Evolutionary conservation across 257 asterid species (phyloP).

Genomic region (Fraxinus anomala): DNA sequence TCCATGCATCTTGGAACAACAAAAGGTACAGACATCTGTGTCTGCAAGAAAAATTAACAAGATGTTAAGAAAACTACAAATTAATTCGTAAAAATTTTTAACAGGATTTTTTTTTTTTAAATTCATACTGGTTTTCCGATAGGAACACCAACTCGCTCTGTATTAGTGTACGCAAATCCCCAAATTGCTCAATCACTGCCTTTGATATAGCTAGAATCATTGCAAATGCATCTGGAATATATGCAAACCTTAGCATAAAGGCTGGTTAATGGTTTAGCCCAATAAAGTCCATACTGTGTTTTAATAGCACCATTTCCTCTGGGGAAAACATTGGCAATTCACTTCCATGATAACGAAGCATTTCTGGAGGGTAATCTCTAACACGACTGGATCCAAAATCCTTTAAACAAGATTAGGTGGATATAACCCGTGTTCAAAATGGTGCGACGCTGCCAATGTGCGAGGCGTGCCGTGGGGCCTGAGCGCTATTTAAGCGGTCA

Average conservation of each 20-base stretch:
- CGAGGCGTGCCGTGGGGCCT: too few species aligned
- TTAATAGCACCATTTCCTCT: conserved; percentile 46
- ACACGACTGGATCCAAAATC: conserved; percentile 61
- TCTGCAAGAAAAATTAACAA: conserved; percentile 36
- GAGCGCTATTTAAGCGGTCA: too few species aligned
- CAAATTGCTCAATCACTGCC: conserved; percentile 57
- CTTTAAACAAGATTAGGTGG: conserved; percentile 29
- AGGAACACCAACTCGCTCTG: conserved; percentile 51
- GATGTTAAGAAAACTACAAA: background rate
- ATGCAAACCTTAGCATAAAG: conserved; percentile 69
- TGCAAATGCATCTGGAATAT: conserved; percentile 48
- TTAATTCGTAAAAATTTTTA: background rate
- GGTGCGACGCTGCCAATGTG: too few species aligned
- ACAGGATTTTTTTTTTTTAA: background rate
- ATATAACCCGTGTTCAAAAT: too few species aligned
- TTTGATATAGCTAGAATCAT: conserved; percentile 35
- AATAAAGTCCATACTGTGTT: conserved; percentile 58
- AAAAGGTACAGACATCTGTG: conserved; percentile 42
- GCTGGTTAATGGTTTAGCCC: conserved; percentile 69
- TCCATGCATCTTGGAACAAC: conserved; percentile 71
- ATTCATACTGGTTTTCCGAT: conserved; percentile 66
- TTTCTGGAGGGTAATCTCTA: conserved; percentile 81
- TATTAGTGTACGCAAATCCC: conserved; percentile 47
- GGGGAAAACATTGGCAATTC: conserved; percentile 60
- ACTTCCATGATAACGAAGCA: conserved; percentile 56